phyloP scores from a whole-genome alignment of 2,329 filamentous ascomycete species.

The Metarhizium humberi region DNA sequence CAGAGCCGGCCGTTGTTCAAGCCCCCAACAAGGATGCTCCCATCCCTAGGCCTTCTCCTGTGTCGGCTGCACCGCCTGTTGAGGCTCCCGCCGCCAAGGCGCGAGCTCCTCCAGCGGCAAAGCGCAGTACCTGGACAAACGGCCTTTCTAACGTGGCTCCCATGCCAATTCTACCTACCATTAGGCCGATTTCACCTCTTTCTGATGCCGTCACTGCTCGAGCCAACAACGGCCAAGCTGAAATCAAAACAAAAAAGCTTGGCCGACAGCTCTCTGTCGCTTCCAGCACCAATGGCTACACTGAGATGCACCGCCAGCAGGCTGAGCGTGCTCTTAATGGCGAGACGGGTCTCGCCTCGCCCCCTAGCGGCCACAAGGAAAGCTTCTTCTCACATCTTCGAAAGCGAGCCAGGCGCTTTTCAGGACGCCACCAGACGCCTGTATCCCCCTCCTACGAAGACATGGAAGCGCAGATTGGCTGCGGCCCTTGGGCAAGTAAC shows the following conservation, averaged over 20 bases:
- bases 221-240: slow-evolving; percentile 57
- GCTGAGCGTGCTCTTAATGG: slow-evolving; percentile 86
- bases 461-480: slow-evolving; percentile 85
- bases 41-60: slow-evolving; percentile 34
- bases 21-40: slow-evolving; percentile 36
- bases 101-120: slow-evolving; percentile 46
- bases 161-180: slow-evolving; percentile 92
- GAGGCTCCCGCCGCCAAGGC: slow-evolving; percentile 27
- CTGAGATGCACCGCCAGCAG: slow-evolving; percentile 81
- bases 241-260: slow-evolving; percentile 72
- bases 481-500: slow-evolving; percentile 80
- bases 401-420: slow-evolving; percentile 86
- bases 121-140: slow-evolving; percentile 91
- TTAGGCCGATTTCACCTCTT: slow-evolving; percentile 91
- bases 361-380: slow-evolving; percentile 74
- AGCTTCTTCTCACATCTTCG: slow-evolving; percentile 97
- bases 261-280: slow-evolving; percentile 87
- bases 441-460: slow-evolving; percentile 76
- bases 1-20: slow-evolving; percentile 43
- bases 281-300: slow-evolving; percentile 87
- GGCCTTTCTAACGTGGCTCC: slow-evolving; percentile 72
- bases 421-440: slow-evolving; percentile 78
- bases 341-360: slow-evolving; percentile 64
- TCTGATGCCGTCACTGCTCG: slow-evolving; percentile 88
- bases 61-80: slow-evolving; percentile 29